Evolutionary conservation across 352 stramenopile species (phyloP).

Genomic region (Albugo candida): DNA sequence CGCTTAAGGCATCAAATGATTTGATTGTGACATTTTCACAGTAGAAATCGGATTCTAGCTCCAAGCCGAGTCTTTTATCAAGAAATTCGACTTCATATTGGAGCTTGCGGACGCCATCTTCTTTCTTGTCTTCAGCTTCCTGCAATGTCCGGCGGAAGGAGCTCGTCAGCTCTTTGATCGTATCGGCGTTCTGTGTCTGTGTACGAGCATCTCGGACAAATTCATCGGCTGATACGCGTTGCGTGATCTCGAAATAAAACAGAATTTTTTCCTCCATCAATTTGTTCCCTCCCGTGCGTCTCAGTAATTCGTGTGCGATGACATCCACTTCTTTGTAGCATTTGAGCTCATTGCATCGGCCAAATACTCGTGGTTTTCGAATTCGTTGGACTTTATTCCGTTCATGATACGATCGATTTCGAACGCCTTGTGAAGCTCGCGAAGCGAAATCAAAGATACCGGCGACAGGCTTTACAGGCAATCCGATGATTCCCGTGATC

Average conservation of each 20-base stretch:
- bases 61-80: constrained; percentile 63
- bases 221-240: constrained; percentile 48
- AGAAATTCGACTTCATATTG: constrained; percentile 68
- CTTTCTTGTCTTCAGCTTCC: constrained; percentile 32
- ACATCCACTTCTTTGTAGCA: constrained; percentile 79
- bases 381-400: constrained; percentile 60
- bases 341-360: constrained; percentile 76
- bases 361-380: constrained; percentile 66
- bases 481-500: constrained; percentile 71
- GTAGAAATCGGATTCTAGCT: constrained; percentile 81
- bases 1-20: constrained; percentile 11
- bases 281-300: constrained; percentile 40
- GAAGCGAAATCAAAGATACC: constrained; percentile 83
- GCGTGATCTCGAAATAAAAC: constrained; percentile 75
- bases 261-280: constrained; percentile 72
- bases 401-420: constrained; percentile 64
- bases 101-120: constrained; percentile 26
- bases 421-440: constrained; percentile 63
- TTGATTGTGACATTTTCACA: constrained; percentile 77
- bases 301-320: constrained; percentile 70
- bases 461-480: constrained; percentile 71
- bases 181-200: constrained; percentile 22
- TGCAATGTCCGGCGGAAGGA: constrained; percentile 47
- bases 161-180: constrained; percentile 36
- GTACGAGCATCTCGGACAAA: constrained; percentile 58